Evolutionary conservation across 768 basidiomycete genomes (phyloP), one percentile per base, ranked within the genome.

Genomic region (Leucocoprinus birnbaumii): DNA sequence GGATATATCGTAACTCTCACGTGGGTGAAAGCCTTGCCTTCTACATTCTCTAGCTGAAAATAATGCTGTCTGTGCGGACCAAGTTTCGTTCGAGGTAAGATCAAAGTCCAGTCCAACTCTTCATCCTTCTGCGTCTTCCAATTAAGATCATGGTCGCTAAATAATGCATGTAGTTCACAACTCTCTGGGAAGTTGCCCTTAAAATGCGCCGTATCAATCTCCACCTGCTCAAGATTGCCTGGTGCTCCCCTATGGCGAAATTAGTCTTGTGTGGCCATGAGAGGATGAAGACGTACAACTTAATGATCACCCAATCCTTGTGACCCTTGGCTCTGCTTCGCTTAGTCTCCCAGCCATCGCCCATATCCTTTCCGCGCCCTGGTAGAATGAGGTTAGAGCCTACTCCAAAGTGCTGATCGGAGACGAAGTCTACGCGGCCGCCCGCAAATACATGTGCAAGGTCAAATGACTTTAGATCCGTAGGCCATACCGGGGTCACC

Each of bases 311-410:
- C 91, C 93, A 98, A 63, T 98, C 95, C 45, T 84, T 90, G 70
- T 94, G 94, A 37, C 80, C 92, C 51, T 80, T 79, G 41, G 73
- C 76, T 51, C 91, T 79, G 63, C 89, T 95, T 58, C 97, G 79
- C 67, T 89, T 93, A 2, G 96, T 98, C 72, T 99, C 97, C 97
- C 97, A 99, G 3, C 97, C 97, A 65, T 97, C 95, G 3, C 94
- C 86, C 94, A 99, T 99, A 63, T 96, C 88, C 65, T 85, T 86
- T 24, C 91, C 96, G 68, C 95, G 73, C 25, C 96, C 96, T 1
- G 96, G 95, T 37, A 97, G 75, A 45, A 98, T 84, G 57, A 99
- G 73, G 68, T 99, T 98, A 3, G 86, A 81, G 3, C 94, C 96
- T 9, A 89, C 82, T 19, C 94, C 95, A 62, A 91, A 99, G 72